phyloP scores from a whole-genome alignment of 495 filamentous ascomycete genomes.

The Annulohypoxylon maeteangense region DNA sequence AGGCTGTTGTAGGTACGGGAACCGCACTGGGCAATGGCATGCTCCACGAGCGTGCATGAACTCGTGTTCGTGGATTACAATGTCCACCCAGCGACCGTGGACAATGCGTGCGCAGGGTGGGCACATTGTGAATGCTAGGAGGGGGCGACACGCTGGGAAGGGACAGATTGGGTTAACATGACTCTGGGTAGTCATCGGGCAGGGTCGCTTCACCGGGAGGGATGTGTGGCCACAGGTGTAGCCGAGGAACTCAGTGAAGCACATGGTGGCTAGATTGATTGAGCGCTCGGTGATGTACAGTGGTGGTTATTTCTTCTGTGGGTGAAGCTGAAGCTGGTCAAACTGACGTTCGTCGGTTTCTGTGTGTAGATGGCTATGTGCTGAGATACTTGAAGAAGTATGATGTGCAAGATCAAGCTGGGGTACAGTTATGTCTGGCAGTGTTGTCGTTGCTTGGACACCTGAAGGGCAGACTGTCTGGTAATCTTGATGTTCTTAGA shows the following conservation, averaged over 20 bases:
- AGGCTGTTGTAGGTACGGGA: conserved; percentile 49
- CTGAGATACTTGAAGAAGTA: background rate
- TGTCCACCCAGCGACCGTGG: conserved; percentile 53
- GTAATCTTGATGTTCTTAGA: background rate
- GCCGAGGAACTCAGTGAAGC: conserved; percentile 54
- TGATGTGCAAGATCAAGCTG: background rate
- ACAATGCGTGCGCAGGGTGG: conserved; percentile 51
- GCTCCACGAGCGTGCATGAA: conserved; percentile 60
- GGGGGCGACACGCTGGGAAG: conserved; percentile 38
- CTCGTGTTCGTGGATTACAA: conserved; percentile 57
- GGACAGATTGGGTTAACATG: conserved; percentile 51
- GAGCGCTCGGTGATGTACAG: background rate
- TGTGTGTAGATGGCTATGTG: background rate
- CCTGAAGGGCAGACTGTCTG: background rate
- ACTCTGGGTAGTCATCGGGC: conserved; percentile 53
- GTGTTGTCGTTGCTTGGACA: background rate
- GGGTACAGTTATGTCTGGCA: background rate
- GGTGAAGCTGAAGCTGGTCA: background rate
- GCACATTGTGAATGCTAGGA: conserved; percentile 52
- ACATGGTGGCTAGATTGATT: conserved; percentile 48
- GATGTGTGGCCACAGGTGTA: conserved; percentile 60
- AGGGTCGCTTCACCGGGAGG: conserved; percentile 50
- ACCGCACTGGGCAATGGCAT: conserved; percentile 52
- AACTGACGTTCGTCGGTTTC: background rate
- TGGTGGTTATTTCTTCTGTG: background rate